Evolutionary conservation across 805 yeast species (phyloP), one percentile per base, ranked within the genome.

Genomic region (Suhomyces pyralidae): DNA sequence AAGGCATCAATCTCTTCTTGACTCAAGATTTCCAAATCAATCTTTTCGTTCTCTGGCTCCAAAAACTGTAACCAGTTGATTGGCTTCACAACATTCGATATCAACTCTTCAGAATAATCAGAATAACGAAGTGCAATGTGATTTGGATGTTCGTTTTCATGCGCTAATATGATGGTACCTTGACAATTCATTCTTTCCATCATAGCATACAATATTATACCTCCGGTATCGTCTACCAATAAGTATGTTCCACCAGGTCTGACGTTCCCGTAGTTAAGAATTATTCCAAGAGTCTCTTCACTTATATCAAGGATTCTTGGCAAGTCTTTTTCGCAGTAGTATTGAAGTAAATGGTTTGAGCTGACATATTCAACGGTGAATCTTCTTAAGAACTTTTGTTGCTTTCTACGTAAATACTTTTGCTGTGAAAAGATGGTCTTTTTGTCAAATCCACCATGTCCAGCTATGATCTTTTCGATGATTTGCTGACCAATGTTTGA

Each of bases 81-180:
- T 1, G 89, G 80, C 61, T 84, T 81, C 48, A 91, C 81, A 78
- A 86, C 82, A 22, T 73, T 66, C 26, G 76, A 70, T 30, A 81
- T 73, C 45, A 76, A 66, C 25, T 78, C 81, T 28, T 80, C 83
- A 1, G 88, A 63, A 64, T 80, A 83, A 63, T 88, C 86, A 46
- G 90, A 79, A 62, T 82, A 83, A 55, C 82, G 80, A 52, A 93
- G 70, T 0, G 88, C 81, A 54, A 86, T 86, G 25, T 85, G 71
- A 64, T 92, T 92, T 2, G 96, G 85, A 64, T 93, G 97, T 67
- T 94, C 99, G 68, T 90, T 90, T 65, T 94, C 99, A 69, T 94
- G 97, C 1, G 85, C 76, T 19, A 90, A 78, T 2, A 90, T 77
- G 44, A 94, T 82, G 3, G 76, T 65, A 9, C 86, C 86, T 49